Evolutionary conservation across 768 basidiomycete species (phyloP).

Genomic region (Leccinum ochraceum): DNA sequence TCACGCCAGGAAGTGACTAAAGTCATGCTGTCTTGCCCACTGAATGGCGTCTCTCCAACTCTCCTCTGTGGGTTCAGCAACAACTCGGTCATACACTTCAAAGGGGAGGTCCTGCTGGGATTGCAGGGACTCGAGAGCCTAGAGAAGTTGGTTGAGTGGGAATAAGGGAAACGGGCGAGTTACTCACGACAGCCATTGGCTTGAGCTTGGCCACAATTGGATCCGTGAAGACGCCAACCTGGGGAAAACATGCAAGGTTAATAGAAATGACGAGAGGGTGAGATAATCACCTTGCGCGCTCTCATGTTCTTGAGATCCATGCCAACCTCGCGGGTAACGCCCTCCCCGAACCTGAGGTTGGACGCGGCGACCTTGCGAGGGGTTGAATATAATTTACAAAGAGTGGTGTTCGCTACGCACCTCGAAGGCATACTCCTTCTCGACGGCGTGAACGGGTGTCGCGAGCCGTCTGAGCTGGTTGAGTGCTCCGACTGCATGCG

Average conservation of each 20-base stretch:
- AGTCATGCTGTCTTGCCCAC: conserved; percentile 84
- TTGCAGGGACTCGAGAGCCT: conserved; percentile 83
- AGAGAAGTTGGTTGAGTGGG: conserved; percentile 1
- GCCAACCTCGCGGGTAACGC: conserved; percentile 87
- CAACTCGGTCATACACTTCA: conserved; percentile 77
- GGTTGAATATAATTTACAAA: not conserved
- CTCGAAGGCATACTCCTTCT: conserved; percentile 95
- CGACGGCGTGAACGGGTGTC: conserved; percentile 66
- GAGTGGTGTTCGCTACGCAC: conserved; percentile 34
- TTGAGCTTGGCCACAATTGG: conserved; percentile 76
- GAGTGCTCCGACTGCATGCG: conserved; percentile 46
- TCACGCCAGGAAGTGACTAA: conserved; percentile 91
- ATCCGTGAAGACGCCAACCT: conserved; percentile 96
- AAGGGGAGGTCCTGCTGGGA: conserved; percentile 74
- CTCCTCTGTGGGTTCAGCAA: conserved; percentile 90
- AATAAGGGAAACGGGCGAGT: not conserved
- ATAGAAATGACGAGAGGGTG: not conserved
- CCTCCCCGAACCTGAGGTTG: conserved; percentile 87
- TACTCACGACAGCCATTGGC: conserved; percentile 77
- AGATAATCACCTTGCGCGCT: conserved; percentile 65
- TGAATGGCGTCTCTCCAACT: conserved; percentile 87
- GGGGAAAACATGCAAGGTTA: conserved; percentile 11
- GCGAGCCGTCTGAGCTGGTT: conserved; percentile 73
- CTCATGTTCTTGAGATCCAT: conserved; percentile 96
- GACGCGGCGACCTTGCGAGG: conserved; percentile 72